Base-by-base conservation (phyloP, 257 asterid species). In the Leptodermis oblonga region DNA sequence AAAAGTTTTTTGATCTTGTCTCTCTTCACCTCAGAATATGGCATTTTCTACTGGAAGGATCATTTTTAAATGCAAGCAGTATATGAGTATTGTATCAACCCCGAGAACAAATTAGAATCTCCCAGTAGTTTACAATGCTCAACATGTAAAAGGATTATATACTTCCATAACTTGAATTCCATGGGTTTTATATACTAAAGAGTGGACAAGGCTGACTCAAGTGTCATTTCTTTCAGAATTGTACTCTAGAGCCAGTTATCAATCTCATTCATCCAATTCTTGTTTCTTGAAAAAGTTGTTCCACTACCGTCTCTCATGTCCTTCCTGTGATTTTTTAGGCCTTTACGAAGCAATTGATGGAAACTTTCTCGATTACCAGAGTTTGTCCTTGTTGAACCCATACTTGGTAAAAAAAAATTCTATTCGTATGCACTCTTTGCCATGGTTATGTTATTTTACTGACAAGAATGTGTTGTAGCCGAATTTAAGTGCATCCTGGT, bases 401-500 rank as follows among this genome's bases (percentile, higher is more conserved):
- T 88, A 92, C 76, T 85, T 92, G 98, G 98, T 92, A 17, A 77
- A n/a, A n/a, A 84, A 72, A 55, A 51, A 43, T 55, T 71, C 17
- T 60, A 26, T 52, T 30, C 53, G 48, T 67, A 7, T 12, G n/a
- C 69, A 60, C 52, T 62, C 56, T 31, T 41, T 42, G 39, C 22
- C 18, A 39, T 17, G 41, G 15, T 5, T 37, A 26, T 55, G 58
- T 43, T 74, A 45, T 54, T 65, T 3, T 59, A 25, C 72, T 72
- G 68, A 73, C 65, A 51, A 48, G n/a, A 31, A 65, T 59, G 56
- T 36, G 30, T 18, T 78, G 70, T 90, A 92, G 98, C 98, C 98
- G 1, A 92, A 92, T 80, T 80, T 92, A 73, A 88, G 98, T 48
- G 86, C 98, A 41, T 88, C 97, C 20, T 92, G 98, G 98, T 53